Conservation (phyloP, 768 basidiomycete species). For the Rhodocollybia butyracea region DNA sequence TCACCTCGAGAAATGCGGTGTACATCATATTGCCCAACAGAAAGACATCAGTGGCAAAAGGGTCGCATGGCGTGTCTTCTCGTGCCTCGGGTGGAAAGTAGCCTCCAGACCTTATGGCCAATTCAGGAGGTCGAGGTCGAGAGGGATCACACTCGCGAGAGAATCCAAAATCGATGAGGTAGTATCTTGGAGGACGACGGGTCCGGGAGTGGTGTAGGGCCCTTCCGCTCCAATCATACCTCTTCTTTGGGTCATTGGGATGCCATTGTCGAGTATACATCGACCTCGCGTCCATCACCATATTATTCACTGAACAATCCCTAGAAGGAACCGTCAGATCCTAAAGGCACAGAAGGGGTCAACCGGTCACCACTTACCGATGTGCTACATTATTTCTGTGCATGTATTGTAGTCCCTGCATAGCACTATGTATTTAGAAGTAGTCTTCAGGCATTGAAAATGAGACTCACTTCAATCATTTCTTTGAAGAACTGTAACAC, state of each 20-base stretch:
- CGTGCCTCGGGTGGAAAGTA: constrained; percentile 35
- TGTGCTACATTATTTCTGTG: constrained; percentile 27
- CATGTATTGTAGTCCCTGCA: constrained; percentile 29
- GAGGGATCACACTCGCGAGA: constrained; percentile 26
- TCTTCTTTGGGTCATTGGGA: not conserved
- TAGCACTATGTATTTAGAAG: not conserved
- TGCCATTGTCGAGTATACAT: not conserved
- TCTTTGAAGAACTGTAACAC: constrained; percentile 25
- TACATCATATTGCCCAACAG: constrained; percentile 36
- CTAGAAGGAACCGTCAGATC: not conserved
- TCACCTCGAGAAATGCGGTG: constrained; percentile 10
- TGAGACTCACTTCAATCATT: constrained; percentile 23
- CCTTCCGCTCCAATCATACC: constrained; percentile 5
- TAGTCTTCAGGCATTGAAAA: not conserved
- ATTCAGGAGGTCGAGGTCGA: constrained; percentile 21
- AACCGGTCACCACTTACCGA: not conserved
- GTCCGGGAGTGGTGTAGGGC: constrained; percentile 21
- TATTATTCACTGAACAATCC: not conserved
- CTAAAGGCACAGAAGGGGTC: not conserved
- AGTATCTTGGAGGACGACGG: constrained; percentile 29
- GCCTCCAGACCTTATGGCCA: constrained; percentile 37
- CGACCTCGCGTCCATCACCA: not conserved
- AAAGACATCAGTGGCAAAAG: constrained; percentile 43
- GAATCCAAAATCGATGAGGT: constrained; percentile 37
- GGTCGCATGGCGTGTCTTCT: constrained; percentile 24